phyloP scores from a whole-genome alignment of 2,329 filamentous ascomycete species.

The Orbilia oligospora region DNA sequence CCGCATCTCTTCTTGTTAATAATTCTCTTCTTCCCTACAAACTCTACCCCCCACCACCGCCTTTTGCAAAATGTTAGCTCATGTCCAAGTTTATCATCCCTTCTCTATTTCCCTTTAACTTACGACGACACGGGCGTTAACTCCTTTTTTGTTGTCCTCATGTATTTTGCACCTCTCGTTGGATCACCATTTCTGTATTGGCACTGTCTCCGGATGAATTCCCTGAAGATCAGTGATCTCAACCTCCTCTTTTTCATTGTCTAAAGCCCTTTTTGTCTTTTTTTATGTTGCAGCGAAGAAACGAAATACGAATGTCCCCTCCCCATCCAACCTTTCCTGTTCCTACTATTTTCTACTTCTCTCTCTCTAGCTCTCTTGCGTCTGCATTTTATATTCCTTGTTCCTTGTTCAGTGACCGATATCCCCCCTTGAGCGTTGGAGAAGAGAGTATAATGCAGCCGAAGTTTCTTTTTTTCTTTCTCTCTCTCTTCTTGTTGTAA shows the following conservation, averaged over 20 bases:
- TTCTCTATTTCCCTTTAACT: conserved; percentile 56
- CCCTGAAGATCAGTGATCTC: conserved; percentile 9
- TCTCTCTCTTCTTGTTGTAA: neutral
- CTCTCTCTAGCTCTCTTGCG: neutral
- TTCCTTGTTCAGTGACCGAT: neutral
- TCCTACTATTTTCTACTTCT: neutral
- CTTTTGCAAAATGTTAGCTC: conserved; percentile 27
- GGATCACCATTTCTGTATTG: conserved; percentile 12
- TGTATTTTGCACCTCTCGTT: conserved; percentile 20
- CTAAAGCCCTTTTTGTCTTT: neutral
- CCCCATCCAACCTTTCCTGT: conserved; percentile 8
- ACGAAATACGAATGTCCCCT: conserved; percentile 24
- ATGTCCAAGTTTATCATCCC: conserved; percentile 41
- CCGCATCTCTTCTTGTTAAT: conserved; percentile 46
- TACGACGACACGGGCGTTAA: conserved; percentile 62
- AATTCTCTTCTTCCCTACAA: conserved; percentile 9
- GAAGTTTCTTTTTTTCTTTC: neutral
- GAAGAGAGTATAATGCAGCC: conserved; percentile 5
- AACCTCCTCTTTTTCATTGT: conserved; percentile 8
- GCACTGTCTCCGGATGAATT: conserved; percentile 14
- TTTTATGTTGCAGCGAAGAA: conserved; percentile 15
- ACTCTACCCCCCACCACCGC: neutral
- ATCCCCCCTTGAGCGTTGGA: neutral
- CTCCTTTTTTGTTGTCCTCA: conserved; percentile 36
- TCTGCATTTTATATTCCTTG: neutral